A percentile compares a stretch with the other conserved stretches of the same genome.
Conservation (phyloP, 768 basidiomycete genomes). For the Exidia glandulosa region DNA sequence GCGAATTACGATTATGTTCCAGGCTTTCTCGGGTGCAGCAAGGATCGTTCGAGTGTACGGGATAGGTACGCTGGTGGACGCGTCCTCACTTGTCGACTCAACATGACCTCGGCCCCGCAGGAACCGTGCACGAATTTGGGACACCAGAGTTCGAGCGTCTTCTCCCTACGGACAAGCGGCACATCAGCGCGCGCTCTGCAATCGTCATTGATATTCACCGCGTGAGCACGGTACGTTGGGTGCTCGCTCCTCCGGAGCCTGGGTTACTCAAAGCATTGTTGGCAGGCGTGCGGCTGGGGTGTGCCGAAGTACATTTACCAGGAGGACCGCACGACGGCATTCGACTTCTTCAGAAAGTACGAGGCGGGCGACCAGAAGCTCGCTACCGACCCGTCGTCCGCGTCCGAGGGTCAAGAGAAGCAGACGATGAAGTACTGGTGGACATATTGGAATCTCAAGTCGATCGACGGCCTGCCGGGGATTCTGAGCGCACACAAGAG, state of each 20-base stretch:
- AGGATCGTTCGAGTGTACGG: conserved; percentile 51
- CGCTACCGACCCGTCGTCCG: conserved; percentile 7
- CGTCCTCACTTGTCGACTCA: background rate
- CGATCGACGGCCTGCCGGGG: conserved; percentile 48
- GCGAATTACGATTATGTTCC: conserved; percentile 50
- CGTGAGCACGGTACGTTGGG: conserved; percentile 34
- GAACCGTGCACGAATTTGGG: conserved; percentile 50
- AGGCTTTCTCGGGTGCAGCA: conserved; percentile 49
- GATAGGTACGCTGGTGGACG: conserved; percentile 27
- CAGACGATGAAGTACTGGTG: conserved; percentile 41
- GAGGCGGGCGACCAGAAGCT: conserved; percentile 31
- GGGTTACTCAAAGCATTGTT: background rate
- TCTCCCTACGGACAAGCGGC: conserved; percentile 34
- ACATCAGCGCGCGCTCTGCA: conserved; percentile 47
- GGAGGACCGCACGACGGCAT: conserved; percentile 41
- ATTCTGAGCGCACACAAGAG: conserved; percentile 11
- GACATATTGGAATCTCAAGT: conserved; percentile 35
- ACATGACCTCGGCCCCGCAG: conserved; percentile 18
- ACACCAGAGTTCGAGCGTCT: conserved; percentile 46
- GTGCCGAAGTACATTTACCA: conserved; percentile 52
- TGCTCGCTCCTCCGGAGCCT: background rate
- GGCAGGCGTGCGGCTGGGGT: conserved; percentile 57
- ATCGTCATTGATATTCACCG: conserved; percentile 52
- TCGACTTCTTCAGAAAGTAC: conserved; percentile 32
- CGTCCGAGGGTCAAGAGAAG: background rate